These are phyloP conservation scores for Endogone sp. DNA, from an alignment of 192 early-diverging fungal species.

Conservation along the genomic window DNA sequence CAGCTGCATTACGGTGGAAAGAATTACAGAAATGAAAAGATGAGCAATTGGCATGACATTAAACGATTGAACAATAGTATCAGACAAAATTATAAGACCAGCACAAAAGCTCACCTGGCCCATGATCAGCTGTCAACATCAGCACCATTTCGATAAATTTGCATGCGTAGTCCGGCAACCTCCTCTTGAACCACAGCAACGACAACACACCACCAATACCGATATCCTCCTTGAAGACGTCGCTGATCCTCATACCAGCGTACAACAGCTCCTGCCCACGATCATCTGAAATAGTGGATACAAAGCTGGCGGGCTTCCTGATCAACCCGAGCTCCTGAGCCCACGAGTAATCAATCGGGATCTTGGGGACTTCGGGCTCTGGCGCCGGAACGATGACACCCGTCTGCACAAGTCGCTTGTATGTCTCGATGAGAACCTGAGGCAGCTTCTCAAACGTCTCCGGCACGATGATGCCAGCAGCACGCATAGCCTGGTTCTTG, in stretches of 20 bases:
- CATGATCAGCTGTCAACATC: conserved; percentile 99
- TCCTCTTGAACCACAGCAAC: conserved; percentile 98
- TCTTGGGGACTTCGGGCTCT: conserved; percentile 96
- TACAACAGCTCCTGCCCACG: conserved; percentile 98
- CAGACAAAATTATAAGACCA: too few relatives aligned
- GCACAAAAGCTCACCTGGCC: conserved; percentile 46
- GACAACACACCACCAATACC: conserved; percentile 97
- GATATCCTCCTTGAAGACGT: conserved; percentile 98
- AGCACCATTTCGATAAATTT: conserved; percentile 99
- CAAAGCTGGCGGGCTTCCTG: conserved; percentile 97
- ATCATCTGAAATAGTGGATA: conserved; percentile 98
- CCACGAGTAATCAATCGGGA: conserved; percentile 99
- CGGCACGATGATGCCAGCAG: conserved; percentile 87
- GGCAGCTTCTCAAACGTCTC: conserved; percentile 96
- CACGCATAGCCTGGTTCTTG: conserved; percentile 87
- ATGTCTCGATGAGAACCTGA: conserved; percentile 71
- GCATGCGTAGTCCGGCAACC: conserved; percentile 90
- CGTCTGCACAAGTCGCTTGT: conserved; percentile 67
- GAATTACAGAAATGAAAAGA: too few relatives aligned
- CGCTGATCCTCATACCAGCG: conserved; percentile 97
- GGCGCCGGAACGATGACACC: conserved; percentile 64
- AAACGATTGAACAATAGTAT: too few relatives aligned
- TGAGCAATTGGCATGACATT: too few relatives aligned
- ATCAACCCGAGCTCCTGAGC: conserved; percentile 97
- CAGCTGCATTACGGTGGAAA: too few relatives aligned